These are phyloP conservation scores for Neostapfia colusana DNA, from an alignment of 176 grass and related monocot species.

Conservation along the genomic window DNA sequence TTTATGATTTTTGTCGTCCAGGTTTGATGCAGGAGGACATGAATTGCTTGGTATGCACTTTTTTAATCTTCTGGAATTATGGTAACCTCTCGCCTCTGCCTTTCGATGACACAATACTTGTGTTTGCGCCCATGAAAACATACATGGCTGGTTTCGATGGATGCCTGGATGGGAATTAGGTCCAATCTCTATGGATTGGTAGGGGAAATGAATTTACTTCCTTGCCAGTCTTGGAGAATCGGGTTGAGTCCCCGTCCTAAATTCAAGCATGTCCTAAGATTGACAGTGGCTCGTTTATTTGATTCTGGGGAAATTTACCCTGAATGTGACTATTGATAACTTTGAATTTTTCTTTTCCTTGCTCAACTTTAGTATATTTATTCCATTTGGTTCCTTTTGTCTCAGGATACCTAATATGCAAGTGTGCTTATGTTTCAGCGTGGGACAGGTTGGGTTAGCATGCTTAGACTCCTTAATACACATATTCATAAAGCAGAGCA, in stretches of 20 bases:
- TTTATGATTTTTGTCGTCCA: conserved; percentile 38
- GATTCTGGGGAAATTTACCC: conserved; percentile 7
- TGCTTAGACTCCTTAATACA: conserved; percentile 65
- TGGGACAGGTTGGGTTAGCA: conserved; percentile 72
- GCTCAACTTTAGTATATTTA: too few species aligned
- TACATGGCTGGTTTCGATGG: not conserved
- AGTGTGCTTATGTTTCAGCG: conserved; percentile 44
- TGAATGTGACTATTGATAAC: not conserved
- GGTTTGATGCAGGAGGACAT: conserved; percentile 80
- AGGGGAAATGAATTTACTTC: too few species aligned
- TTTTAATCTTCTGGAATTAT: conserved; percentile 69
- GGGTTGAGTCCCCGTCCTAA: not conserved
- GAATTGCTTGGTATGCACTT: conserved; percentile 72
- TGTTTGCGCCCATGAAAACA: too few species aligned
- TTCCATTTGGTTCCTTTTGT: too few species aligned
- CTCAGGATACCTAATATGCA: conserved; percentile 13
- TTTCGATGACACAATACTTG: too few species aligned
- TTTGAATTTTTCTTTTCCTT: not conserved
- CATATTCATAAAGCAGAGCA: conserved; percentile 46
- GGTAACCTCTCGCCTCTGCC: conserved; percentile 46
- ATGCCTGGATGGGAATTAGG: too few species aligned
- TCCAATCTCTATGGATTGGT: too few species aligned
- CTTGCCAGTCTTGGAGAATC: too few species aligned
- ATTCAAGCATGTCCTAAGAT: not conserved
- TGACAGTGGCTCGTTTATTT: not conserved